Conservation (phyloP, 495 filamentous ascomycete genomes). For the Tuber brumale region DNA sequence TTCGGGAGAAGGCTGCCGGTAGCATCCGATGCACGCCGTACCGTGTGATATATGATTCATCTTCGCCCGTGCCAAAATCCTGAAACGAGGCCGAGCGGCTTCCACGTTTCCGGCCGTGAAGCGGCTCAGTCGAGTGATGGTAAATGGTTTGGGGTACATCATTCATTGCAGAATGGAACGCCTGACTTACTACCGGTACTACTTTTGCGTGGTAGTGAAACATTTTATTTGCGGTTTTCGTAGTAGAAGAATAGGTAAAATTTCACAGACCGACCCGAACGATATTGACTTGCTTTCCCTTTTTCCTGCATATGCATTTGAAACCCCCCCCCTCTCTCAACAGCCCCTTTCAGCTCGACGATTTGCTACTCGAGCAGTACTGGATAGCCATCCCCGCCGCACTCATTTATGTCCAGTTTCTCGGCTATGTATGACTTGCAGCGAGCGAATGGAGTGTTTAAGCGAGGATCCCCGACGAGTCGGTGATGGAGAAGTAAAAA, state of each 20-base stretch:
- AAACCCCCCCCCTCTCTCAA: not conserved
- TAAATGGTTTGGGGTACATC: not conserved
- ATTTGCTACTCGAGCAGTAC: not conserved
- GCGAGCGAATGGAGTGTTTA: not conserved
- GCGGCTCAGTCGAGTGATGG: not conserved
- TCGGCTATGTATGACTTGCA: slow-evolving; percentile 3
- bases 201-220: not conserved
- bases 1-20: not conserved
- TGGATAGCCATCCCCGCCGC: not conserved
- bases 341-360: not conserved
- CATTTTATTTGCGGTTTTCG: not conserved
- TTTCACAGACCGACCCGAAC: not conserved
- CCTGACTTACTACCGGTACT: not conserved
- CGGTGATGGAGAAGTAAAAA: not conserved
- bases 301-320: not conserved
- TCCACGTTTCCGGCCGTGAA: not conserved
- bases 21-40: not conserved
- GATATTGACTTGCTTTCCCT: not conserved
- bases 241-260: not conserved
- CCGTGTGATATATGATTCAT: not conserved
- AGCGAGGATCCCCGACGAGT: not conserved
- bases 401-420: not conserved
- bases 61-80: not conserved
- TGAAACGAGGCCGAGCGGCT: not conserved
- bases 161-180: not conserved